A percentile compares a stretch with the other conserved stretches of the same genome.
Evolutionary conservation across 768 basidiomycete species (phyloP).

Genomic region (Auricularia sp.): DNA sequence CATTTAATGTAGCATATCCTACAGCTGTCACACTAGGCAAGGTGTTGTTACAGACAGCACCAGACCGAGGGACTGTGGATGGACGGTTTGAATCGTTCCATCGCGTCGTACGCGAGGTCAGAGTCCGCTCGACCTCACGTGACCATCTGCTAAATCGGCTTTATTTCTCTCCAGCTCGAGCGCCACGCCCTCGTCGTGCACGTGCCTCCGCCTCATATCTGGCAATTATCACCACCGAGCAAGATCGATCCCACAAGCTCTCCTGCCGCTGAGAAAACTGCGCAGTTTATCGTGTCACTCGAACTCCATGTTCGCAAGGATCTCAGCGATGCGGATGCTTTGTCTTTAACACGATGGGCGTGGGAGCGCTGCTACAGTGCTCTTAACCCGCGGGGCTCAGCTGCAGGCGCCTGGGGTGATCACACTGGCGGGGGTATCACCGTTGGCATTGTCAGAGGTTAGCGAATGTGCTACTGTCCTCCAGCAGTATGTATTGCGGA

Average conservation of each 20-base stretch:
- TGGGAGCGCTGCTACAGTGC: constrained; percentile 37
- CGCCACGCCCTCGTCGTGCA: constrained; percentile 76
- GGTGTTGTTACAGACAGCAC: constrained; percentile 84
- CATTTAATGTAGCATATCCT: constrained; percentile 76
- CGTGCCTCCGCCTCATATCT: constrained; percentile 77
- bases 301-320: constrained; percentile 65
- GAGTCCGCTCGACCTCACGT: constrained; percentile 15
- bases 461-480: background rate
- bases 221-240: constrained; percentile 60
- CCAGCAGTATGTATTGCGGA: background rate
- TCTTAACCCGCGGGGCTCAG: constrained; percentile 5
- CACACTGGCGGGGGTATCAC: constrained; percentile 12
- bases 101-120: constrained; percentile 71
- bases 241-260: constrained; percentile 4
- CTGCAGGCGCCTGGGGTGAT: constrained; percentile 4
- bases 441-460: constrained; percentile 13
- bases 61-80: constrained; percentile 45
- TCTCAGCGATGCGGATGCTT: constrained; percentile 58
- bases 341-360: constrained; percentile 67
- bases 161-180: constrained; percentile 46
- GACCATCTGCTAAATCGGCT: constrained; percentile 1
- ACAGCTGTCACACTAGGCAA: constrained; percentile 77
- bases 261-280: constrained; percentile 12
- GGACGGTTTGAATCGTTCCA: constrained; percentile 76
- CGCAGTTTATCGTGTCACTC: constrained; percentile 61